Evolutionary conservation across 2,329 filamentous ascomycete genomes (phyloP).

Genomic region (Colletotrichum higginsianum): DNA sequence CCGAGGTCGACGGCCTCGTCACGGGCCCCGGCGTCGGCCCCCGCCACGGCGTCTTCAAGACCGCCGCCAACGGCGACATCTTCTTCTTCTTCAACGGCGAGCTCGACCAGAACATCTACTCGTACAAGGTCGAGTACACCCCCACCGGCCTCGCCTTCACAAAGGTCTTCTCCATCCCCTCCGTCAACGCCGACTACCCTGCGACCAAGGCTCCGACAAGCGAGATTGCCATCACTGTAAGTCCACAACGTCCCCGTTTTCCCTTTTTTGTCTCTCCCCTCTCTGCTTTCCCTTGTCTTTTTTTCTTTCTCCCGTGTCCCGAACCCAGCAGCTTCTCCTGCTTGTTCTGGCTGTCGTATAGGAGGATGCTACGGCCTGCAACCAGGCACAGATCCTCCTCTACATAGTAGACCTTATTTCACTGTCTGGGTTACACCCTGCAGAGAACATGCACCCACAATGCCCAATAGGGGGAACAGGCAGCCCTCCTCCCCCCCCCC

Average conservation of each 20-base stretch:
- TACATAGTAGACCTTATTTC: conserved; percentile 12
- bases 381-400: conserved; percentile 16
- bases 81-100: conserved; percentile 45
- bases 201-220: conserved; percentile 42
- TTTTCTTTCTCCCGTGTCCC: no score
- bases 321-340: no score
- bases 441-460: background rate
- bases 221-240: conserved; percentile 44
- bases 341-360: no score
- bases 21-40: conserved; percentile 42
- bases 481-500: no score
- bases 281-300: background rate
- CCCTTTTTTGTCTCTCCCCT: background rate
- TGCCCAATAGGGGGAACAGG: background rate
- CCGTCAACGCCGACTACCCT: conserved; percentile 38
- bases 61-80: conserved; percentile 37
- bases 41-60: conserved; percentile 44
- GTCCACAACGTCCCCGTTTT: background rate
- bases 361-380: conserved; percentile 6
- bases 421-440: background rate
- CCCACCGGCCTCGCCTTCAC: conserved; percentile 43
- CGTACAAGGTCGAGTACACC: conserved; percentile 44
- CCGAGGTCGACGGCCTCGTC: conserved; percentile 39
- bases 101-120: conserved; percentile 44
- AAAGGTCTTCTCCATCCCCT: conserved; percentile 43